A percentile compares a stretch with the other conserved stretches of the same genome.
These are phyloP conservation scores for Tolypocladium tropicale DNA, from an alignment of 2,329 filamentous ascomycete genomes.

Conservation along the genomic window DNA sequence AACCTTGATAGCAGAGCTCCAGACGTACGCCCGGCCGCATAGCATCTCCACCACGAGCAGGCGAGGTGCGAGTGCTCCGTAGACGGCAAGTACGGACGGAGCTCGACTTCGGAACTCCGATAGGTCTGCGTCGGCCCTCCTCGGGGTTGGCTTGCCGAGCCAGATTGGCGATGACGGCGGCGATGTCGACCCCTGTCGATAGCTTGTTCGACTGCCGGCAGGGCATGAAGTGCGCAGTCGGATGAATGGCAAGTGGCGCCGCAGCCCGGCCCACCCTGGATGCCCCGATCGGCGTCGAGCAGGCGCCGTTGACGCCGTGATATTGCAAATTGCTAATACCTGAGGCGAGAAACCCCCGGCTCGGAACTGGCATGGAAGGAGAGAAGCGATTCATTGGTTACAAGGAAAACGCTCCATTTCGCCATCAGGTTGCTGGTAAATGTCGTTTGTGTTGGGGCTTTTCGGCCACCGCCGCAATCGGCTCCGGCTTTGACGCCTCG, in stretches of 20 bases:
- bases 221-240: neutral
- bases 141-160: neutral
- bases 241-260: neutral
- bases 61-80: too few relatives aligned
- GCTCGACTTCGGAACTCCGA: constrained; percentile 2
- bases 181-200: neutral
- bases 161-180: neutral
- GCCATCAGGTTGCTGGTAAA: neutral
- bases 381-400: neutral
- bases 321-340: neutral
- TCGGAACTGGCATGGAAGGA: neutral
- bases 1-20: too few relatives aligned
- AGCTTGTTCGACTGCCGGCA: neutral
- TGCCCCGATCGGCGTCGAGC: neutral
- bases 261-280: neutral
- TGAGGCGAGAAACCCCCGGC: neutral
- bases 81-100: neutral
- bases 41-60: neutral
- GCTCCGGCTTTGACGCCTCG: neutral
- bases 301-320: neutral
- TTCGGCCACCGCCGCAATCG: neutral
- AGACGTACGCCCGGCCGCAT: too few relatives aligned
- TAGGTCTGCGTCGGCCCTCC: neutral
- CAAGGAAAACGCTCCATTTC: neutral
- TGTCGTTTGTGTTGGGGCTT: neutral